Percentiles rank a stretch among this genome's conserved stretches.
Evolutionary conservation across 805 yeast genomes (phyloP).

Genomic region (Lipomyces japonicus): DNA sequence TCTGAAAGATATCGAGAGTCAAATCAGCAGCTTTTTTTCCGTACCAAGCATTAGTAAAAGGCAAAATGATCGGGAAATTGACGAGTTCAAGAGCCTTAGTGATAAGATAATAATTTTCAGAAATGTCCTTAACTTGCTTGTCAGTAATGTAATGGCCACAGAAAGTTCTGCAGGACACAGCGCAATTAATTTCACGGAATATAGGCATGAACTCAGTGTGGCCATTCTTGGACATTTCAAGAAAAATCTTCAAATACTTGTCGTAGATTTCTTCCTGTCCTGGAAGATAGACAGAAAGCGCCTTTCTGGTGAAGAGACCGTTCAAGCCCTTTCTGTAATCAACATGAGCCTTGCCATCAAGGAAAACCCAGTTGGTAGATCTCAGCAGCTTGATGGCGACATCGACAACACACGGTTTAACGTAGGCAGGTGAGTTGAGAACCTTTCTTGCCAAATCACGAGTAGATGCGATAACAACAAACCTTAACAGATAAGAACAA

Average conservation of each 20-base stretch:
- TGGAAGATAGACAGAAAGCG: constrained; percentile 80
- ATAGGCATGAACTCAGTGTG: constrained; percentile 82
- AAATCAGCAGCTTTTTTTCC: constrained; percentile 90
- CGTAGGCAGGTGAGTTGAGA: constrained; percentile 77
- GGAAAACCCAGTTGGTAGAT: constrained; percentile 96
- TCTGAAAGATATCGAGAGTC: constrained; percentile 87
- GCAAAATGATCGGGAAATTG: constrained; percentile 93
- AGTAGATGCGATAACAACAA: constrained; percentile 87
- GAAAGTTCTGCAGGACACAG: constrained; percentile 85
- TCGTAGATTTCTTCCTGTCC: constrained; percentile 82
- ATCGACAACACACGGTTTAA: constrained; percentile 97
- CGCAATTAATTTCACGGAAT: constrained; percentile 95
- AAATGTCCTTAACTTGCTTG: constrained; percentile 79
- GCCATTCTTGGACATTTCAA: constrained; percentile 51
- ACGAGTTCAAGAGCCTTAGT: constrained; percentile 97
- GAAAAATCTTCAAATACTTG: constrained; percentile 65
- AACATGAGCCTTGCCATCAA: constrained; percentile 92
- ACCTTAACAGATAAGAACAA: constrained; percentile 34
- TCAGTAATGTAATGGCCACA: constrained; percentile 95
- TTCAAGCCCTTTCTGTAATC: constrained; percentile 90
- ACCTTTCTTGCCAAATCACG: constrained; percentile 87
- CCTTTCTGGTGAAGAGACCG: constrained; percentile 80
- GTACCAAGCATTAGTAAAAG: constrained; percentile 97
- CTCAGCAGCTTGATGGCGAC: constrained; percentile 91
- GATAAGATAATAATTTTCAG: constrained; percentile 86